Conservation (phyloP, 1,284 basidiomycete species). For the Sanghuangporus weigelae region DNA sequence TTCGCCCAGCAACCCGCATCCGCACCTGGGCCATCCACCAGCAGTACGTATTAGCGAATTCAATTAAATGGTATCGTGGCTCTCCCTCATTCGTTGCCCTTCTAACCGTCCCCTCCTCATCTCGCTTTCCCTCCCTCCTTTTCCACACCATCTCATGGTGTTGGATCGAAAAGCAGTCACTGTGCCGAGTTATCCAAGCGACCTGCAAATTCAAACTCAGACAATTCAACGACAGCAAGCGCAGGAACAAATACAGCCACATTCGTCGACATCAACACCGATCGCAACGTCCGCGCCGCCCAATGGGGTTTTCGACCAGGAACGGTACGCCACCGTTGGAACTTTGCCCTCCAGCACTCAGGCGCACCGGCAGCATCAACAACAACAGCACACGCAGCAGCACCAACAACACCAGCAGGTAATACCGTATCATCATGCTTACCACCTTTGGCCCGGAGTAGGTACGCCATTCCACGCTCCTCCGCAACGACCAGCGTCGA, state of each 20-base stretch:
- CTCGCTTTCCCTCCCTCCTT: not conserved
- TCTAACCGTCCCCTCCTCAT: not conserved
- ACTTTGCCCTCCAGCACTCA: not conserved
- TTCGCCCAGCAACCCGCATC: not conserved
- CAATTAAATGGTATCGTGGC: not conserved
- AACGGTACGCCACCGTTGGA: not conserved
- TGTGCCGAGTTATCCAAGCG: not conserved
- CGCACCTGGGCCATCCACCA: not conserved
- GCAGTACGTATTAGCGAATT: conserved; percentile 5
- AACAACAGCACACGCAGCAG: conserved; percentile 4
- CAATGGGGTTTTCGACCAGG: not conserved
- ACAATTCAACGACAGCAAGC: not conserved
- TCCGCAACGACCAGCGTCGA: conserved; percentile 7
- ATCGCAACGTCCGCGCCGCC: not conserved
- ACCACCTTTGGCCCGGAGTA: not conserved
- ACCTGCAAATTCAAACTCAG: not conserved
- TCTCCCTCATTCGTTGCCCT: not conserved
- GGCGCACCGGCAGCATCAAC: conserved; percentile 8
- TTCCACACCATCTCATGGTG: not conserved
- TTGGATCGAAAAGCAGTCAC: not conserved
- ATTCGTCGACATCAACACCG: not conserved
- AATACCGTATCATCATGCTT: not conserved
- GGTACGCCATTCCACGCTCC: not conserved
- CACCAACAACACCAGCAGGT: conserved; percentile 2
- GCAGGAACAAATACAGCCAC: not conserved